Evolutionary conservation across 2,329 filamentous ascomycete species (phyloP), one percentile per base, ranked within the genome.

Genomic region (Colletotrichum abscissum): DNA sequence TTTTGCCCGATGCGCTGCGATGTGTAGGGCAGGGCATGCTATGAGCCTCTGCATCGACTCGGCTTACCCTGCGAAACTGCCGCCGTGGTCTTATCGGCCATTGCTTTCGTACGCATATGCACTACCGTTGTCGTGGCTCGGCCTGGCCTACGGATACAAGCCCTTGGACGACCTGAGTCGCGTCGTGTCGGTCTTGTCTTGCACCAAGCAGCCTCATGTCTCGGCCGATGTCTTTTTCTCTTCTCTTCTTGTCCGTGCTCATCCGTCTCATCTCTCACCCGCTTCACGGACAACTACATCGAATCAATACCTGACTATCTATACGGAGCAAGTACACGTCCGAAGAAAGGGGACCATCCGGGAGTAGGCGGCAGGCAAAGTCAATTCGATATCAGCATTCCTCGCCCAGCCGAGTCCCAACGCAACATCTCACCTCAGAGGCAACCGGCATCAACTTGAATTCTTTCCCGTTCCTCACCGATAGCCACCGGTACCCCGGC

Each of bases 181-280:
- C 56, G 67, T 73, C 67, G 38, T 71, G 55, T 46, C 70, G 54
- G 58, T 54, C 16, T n/a, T 69, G 69, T 63, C 69, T 72, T 35
- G 52, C 19, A 28, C 28, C n/a, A 46, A 35, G 28, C 56, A 62
- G 69, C 54, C 65, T 59, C 58, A 46, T 52, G 69, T 72, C 65
- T 72, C 54, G 58, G 58, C 30, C 65, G 38, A 69, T 33, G 19
- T 69, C 65, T 63, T 63, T 22, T 24, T 38, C 52, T 63, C 49
- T 26, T 22, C 28, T 49, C 30, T 66, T 52, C n/a, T 24, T n/a
- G 67, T 35, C 67, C n/a, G 54, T 59, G 67, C 62, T 22, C 52
- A 11, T 63, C 57, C 55, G 30, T 54, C 38, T 38, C 24, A n/a
- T 9, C 28, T 24, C 22, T 16, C 28, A 19, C 30, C 19, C 30